phyloP scores from a whole-genome alignment of 768 basidiomycete species.

The Pleurotus salmoneostramineus region DNA sequence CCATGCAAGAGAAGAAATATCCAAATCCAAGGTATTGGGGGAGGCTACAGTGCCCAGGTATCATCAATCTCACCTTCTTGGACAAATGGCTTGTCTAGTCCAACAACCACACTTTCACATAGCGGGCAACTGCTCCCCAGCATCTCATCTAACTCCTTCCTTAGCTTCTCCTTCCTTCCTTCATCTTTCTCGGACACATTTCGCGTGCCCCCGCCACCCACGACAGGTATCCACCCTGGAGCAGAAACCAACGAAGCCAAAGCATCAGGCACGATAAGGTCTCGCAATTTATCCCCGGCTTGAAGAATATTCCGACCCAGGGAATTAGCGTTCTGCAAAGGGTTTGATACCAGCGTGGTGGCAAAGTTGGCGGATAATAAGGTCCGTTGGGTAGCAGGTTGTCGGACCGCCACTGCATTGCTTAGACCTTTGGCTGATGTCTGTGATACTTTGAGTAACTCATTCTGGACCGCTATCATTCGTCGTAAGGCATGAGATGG shows the following conservation, averaged over 20 bases:
- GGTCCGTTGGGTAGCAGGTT: conserved; percentile 52
- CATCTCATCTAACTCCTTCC: conserved; percentile 84
- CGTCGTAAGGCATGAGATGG: conserved; percentile 78
- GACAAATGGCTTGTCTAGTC: conserved; percentile 85
- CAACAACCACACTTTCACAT: conserved; percentile 85
- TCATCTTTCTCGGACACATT: conserved; percentile 46
- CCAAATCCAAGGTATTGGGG: not conserved
- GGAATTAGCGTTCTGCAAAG: conserved; percentile 61
- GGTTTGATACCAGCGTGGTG: conserved; percentile 31
- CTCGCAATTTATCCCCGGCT: conserved; percentile 85
- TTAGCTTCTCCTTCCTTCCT: conserved; percentile 68
- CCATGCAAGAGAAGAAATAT: not conserved
- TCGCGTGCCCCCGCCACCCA: conserved; percentile 49
- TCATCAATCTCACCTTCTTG: conserved; percentile 72
- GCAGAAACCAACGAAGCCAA: conserved; percentile 80
- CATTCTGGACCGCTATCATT: conserved; percentile 81
- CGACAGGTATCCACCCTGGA: conserved; percentile 74
- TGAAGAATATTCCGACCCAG: conserved; percentile 80
- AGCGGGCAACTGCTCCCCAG: conserved; percentile 88
- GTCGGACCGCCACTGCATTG: conserved; percentile 24
- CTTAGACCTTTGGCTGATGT: conserved; percentile 22
- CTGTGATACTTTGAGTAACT: conserved; percentile 58
- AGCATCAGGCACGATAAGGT: conserved; percentile 92
- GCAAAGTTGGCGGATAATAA: conserved; percentile 76
- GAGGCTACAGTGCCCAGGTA: conserved; percentile 64